Conservation (phyloP, 371 early-diverging fungal genomes). For the Rhizopus delemar region DNA sequence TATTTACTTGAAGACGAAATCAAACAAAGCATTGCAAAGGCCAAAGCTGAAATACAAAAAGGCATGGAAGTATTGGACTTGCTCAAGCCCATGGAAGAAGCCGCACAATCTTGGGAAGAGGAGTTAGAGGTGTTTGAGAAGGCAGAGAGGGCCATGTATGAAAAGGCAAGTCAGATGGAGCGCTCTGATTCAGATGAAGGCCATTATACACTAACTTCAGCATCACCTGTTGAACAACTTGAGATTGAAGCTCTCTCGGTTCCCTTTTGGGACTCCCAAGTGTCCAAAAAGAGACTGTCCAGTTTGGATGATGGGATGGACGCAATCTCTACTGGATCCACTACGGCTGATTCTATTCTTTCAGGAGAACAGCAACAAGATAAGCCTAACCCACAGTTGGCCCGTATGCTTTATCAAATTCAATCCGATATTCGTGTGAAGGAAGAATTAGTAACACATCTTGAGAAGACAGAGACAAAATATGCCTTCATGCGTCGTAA, state of each 20-base stretch:
- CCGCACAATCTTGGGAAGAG: conserved; percentile 47
- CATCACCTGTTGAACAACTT: conserved; percentile 33
- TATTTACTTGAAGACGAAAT: conserved; percentile 40
- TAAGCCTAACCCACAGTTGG: conserved; percentile 42
- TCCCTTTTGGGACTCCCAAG: conserved; percentile 41
- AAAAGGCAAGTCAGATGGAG: conserved; percentile 25
- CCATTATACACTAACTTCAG: conserved; percentile 35
- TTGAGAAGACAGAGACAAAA: conserved; percentile 61
- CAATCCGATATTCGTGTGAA: conserved; percentile 73
- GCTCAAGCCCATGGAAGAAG: conserved; percentile 44
- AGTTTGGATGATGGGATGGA: background rate
- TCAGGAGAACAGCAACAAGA: background rate
- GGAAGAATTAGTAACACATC: conserved; percentile 55
- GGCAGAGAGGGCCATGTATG: conserved; percentile 38
- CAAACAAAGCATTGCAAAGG: conserved; percentile 62
- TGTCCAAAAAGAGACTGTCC: conserved; percentile 5
- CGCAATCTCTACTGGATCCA: conserved; percentile 1
- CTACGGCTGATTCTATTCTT: background rate
- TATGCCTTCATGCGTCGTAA: conserved; percentile 62
- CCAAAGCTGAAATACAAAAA: conserved; percentile 61
- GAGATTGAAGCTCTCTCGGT: conserved; percentile 41
- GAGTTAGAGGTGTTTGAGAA: conserved; percentile 42
- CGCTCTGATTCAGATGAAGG: conserved; percentile 41
- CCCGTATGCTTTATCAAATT: conserved; percentile 65
- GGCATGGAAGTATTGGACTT: conserved; percentile 57